Evolutionary conservation across 768 basidiomycete genomes (phyloP), one percentile per base, ranked within the genome.

Genomic region (Neoboletus subvelutipes): DNA sequence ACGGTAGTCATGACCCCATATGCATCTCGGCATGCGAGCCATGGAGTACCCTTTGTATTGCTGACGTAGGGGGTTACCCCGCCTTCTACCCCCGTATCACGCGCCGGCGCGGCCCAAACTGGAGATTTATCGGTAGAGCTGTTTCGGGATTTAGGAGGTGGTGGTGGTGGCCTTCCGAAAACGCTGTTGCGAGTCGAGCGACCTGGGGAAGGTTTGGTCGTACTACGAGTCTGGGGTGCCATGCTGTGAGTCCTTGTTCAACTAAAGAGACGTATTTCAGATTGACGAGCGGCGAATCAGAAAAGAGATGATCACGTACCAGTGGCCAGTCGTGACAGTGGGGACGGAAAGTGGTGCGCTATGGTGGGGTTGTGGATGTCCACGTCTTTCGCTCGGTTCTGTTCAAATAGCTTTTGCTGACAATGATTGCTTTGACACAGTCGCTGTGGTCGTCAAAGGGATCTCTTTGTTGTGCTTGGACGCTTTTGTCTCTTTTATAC

Each of bases 221-320:
- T 17, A 31, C 60, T 70, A 20, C 65, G 63, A 0, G 69, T 69
- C 45, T 58, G 64, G 39, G 69, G 70, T n/a, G 69, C 56, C 69
- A 71, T 71, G 29, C 11, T 43, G 37, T 48, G 31, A 2, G 52
- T 57, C 9, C 6, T 29, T 42, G 58, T 34, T 52, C 24, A 18
- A 37, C 40, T 56, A 9, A 33, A 17, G 0, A 10, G 15, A 3
- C 4, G 22, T 1, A 4, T 43, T 36, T 56, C 34, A 56, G 39
- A 33, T 15, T 6, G 5, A 33, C 26, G 49, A 41, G 31, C 11
- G 39, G 46, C 49, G 39, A 26, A 17, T 4, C 22, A 20, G 17
- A 26, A 29, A 5, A 20, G 39, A 47, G 15, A 36, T 7, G 49
- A 20, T 22, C 22, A 50, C 63, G 0, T 46, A 64, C 63, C 50